Conservation (phyloP, 495 filamentous ascomycete species). For the Antarctomyces pellizariae region DNA sequence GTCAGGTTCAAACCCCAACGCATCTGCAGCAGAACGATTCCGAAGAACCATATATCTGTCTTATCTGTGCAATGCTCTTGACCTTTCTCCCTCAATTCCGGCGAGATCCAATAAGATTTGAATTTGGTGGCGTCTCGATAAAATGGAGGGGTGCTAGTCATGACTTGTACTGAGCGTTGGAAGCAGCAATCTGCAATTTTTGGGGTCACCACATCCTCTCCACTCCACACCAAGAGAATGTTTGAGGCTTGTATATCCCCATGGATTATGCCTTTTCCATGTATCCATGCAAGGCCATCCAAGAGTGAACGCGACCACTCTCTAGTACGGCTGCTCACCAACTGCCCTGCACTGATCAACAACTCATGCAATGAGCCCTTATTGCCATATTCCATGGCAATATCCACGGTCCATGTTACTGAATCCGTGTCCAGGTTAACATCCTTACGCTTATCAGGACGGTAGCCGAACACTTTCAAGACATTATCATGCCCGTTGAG, state of each 20-base stretch:
- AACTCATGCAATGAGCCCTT: conserved; percentile 67
- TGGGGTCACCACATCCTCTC: conserved; percentile 31
- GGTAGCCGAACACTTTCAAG: conserved; percentile 57
- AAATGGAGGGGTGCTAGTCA: too few relatives aligned
- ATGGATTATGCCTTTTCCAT: conserved; percentile 62
- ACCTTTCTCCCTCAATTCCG: conserved; percentile 42
- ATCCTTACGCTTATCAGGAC: conserved; percentile 30
- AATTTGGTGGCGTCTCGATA: conserved; percentile 28
- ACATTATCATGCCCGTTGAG: conserved; percentile 55
- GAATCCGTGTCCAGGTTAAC: conserved; percentile 18
- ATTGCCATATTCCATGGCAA: conserved; percentile 55
- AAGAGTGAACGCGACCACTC: conserved; percentile 81
- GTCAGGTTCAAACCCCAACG: conserved; percentile 62
- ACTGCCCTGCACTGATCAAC: conserved; percentile 48
- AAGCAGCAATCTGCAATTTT: conserved; percentile 51
- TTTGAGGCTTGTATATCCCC: conserved; percentile 54
- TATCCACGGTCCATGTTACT: conserved; percentile 55
- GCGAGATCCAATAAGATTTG: conserved; percentile 52
- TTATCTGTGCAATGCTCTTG: conserved; percentile 43
- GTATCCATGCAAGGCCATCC: conserved; percentile 68
- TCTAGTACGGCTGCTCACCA: conserved; percentile 47
- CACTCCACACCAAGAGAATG: conserved; percentile 39
- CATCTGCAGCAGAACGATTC: conserved; percentile 79
- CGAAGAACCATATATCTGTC: conserved; percentile 87
- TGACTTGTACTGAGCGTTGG: conserved; percentile 35